Evolutionary conservation across 129 eudicot genomes (phyloP), one percentile per base, ranked within the genome.

Genomic region (Smallanthus sonchifolius): DNA sequence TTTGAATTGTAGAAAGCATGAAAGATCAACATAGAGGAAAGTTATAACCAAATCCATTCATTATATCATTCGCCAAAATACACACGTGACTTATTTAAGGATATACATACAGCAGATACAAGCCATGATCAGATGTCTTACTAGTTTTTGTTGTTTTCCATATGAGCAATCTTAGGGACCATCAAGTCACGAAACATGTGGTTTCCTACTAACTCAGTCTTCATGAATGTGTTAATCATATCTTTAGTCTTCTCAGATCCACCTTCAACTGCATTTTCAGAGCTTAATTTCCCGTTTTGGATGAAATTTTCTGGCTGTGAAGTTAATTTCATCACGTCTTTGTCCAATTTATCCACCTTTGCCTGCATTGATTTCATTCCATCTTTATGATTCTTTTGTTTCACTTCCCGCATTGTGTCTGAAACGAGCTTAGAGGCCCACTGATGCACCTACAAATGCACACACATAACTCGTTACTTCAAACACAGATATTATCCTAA

Each of bases 401-500:
- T 20, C 45, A 79, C 59, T 71, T 79, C 73, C 35, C 17, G 78
- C 73, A 79, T 52, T 14, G 77, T 40, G 6, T 79, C 82, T 16
- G 73, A 39, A 72, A 64, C 10, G 61, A 79, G 16, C 59, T 79
- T 79, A 10, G 38, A 40, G n/a, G 60, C 69, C 69, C 61, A 79
- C 61, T 5, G 51, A 64, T 52, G 59, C 74, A 64, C 83, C 83
- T 79, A 63, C 52, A 52, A 38, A 17, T 8, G 14, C 57, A 48
- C 28, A 49, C 13, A 7, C 19, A 64, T 10, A 60, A 24, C 38
- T 28, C 30, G 10, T 44, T 36, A 47, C 30, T 43, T 10, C 40
- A 43, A 32, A 34, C 66, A 14, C 10, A 60, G 5, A 11, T 24
- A 24, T 24, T 24, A 0, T 24, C 30, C 1, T 24, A 24, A 24